phyloP scores from a whole-genome alignment of 108 stramenopile species.

The Stephanodiscus minutulus region DNA sequence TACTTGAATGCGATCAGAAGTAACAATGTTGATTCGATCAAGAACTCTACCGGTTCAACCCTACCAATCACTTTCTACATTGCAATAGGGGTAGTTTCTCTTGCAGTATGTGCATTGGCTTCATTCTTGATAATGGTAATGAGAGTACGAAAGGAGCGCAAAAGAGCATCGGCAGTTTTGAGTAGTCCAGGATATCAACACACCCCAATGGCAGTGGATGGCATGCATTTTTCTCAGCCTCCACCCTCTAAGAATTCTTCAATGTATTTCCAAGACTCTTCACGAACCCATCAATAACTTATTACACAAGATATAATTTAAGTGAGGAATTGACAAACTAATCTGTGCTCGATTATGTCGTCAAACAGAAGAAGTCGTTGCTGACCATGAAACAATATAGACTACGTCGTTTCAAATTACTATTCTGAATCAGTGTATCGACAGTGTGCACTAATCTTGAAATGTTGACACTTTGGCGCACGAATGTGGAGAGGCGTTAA shows the following conservation, averaged over 20 bases:
- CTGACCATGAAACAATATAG: no score
- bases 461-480: no score
- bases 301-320: not conserved
- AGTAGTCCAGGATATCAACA: not conserved
- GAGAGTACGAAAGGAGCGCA: slow-evolving; percentile 25
- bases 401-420: no score
- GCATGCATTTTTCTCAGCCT: not conserved
- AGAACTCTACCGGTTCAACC: not conserved
- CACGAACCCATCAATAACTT: not conserved
- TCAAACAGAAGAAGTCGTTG: no score
- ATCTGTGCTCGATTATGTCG: not conserved
- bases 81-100: slow-evolving; percentile 21
- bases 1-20: slow-evolving; percentile 2
- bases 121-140: slow-evolving; percentile 6
- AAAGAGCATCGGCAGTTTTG: not conserved
- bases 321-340: not conserved
- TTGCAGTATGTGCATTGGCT: slow-evolving; percentile 24
- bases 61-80: slow-evolving; percentile 17
- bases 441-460: no score
- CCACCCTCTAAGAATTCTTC: not conserved
- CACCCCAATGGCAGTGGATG: not conserved
- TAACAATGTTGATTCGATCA: slow-evolving; percentile 7
- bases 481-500: no score
- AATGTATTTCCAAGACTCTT: not conserved
- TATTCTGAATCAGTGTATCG: no score